Conservation (phyloP, 1,139 yeast species). For the Taphrina pruni region DNA sequence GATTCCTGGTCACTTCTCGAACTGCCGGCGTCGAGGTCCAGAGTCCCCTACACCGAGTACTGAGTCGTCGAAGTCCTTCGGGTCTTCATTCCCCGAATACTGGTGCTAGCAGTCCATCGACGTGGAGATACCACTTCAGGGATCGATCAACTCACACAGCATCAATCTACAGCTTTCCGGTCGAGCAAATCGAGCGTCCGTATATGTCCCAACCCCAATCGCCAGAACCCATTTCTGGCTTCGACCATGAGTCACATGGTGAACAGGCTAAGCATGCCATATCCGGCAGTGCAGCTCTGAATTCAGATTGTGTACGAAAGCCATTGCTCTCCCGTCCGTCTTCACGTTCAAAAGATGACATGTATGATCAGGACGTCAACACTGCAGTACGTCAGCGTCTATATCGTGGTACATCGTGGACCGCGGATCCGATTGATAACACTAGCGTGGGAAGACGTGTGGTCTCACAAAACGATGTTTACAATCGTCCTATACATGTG, state of each 20-base stretch:
- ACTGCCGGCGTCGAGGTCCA: slow-evolving; percentile 53
- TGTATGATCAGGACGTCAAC: slow-evolving; percentile 12
- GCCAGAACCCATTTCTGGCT: background rate
- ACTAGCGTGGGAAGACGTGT: background rate
- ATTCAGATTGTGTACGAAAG: background rate
- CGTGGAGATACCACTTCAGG: slow-evolving; percentile 17
- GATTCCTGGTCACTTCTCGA: slow-evolving; percentile 67
- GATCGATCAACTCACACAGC: background rate
- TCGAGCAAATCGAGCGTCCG: slow-evolving; percentile 16
- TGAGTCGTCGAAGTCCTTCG: slow-evolving; percentile 15
- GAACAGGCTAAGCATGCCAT: too few species aligned
- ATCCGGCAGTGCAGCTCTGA: background rate
- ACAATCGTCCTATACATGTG: background rate
- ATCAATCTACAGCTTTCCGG: slow-evolving; percentile 22
- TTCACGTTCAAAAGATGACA: slow-evolving; percentile 18
- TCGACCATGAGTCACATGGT: background rate
- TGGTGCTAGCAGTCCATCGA: background rate
- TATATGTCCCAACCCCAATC: background rate
- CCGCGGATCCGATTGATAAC: background rate
- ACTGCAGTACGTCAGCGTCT: slow-evolving; percentile 8
- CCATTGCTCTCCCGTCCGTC: background rate
- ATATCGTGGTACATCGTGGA: slow-evolving; percentile 15
- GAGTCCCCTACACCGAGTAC: slow-evolving; percentile 12
- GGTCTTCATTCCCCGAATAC: slow-evolving; percentile 6
- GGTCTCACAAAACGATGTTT: background rate